A percentile compares a stretch with the other conserved stretches of the same genome.
These are phyloP conservation scores for Cardiospermum halicacabum DNA, from an alignment of 345 rosid genomes.

Conservation along the genomic window DNA sequence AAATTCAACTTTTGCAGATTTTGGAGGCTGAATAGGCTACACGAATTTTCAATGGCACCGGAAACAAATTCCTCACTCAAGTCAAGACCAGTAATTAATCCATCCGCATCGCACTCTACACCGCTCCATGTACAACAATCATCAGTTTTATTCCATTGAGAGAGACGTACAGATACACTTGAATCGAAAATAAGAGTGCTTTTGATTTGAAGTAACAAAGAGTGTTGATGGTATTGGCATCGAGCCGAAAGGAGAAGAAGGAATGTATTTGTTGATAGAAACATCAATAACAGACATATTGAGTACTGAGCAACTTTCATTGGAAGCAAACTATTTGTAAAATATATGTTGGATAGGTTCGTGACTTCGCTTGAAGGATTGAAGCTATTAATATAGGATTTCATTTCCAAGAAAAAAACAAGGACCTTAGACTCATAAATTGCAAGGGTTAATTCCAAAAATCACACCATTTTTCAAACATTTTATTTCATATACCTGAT, in stretches of 20 bases:
- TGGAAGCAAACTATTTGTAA: no score
- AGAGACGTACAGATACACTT: neutral
- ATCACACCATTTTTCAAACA: no score
- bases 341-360: no score
- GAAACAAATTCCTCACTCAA: conserved; percentile 26
- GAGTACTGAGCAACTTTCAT: no score
- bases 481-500: no score
- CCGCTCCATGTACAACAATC: conserved; percentile 28
- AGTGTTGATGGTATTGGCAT: conserved; percentile 13
- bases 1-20: neutral
- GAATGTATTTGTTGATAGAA: no score
- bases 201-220: conserved; percentile 4
- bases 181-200: neutral
- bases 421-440: no score
- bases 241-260: conserved; percentile 11
- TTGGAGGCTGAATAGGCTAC: conserved; percentile 17
- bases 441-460: no score
- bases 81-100: conserved; percentile 20
- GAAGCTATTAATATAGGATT: no score
- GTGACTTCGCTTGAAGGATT: no score
- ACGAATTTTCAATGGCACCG: conserved; percentile 14
- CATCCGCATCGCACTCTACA: conserved; percentile 7
- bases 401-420: no score
- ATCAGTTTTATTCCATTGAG: neutral
- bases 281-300: no score